Evolutionary conservation across 306 rosid genomes (phyloP), one percentile per base, ranked within the genome.

Genomic region (Astragalus membranaceus): DNA sequence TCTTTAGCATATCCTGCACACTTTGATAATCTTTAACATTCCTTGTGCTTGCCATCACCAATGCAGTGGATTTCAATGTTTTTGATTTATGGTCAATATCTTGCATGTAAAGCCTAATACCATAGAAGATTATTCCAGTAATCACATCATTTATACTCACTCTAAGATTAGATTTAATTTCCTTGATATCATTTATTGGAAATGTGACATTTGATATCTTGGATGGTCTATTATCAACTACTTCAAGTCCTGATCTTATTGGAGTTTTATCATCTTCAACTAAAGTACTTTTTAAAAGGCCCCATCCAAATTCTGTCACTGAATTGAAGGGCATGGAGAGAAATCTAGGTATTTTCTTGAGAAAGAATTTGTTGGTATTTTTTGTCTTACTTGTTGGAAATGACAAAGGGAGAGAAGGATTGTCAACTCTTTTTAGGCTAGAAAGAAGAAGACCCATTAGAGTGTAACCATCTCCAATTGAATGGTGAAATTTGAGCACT

Each of bases 391-490:
- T 8, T 43, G 75, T 55, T 43, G 75, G 75, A 56, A 70, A 70
- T 1, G 67, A 70, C n/a, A 71, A 33, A 30, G 67, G 59, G 7
- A 71, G 48, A 32, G 58, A 71, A 7, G 75, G 48, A 11, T 71
- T 7, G 8, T 73, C 72, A 8, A 72, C 77, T 29, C 85, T 73
- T 73, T 44, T 70, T 0, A 79, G 49, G 33, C 29, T 77, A 5
- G 89, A 74, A 56, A 82, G 74, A 17, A 85, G 70, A 37, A 64
- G 36, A 30, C 79, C 58, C 86, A 84, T 77, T 12, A 80, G 55
- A 9, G 78, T 57, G 74, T 64, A 84, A 15, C 83, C 85, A 80
- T 84, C 86, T 4, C 81, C 88, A 61, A 84, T 77, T 3, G 88
- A 69, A 67, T 81, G 88, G 54, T 81, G 85, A 57, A 81, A 17